Base-by-base conservation (phyloP, 345 rosid genomes). In the Populus tremula region DNA sequence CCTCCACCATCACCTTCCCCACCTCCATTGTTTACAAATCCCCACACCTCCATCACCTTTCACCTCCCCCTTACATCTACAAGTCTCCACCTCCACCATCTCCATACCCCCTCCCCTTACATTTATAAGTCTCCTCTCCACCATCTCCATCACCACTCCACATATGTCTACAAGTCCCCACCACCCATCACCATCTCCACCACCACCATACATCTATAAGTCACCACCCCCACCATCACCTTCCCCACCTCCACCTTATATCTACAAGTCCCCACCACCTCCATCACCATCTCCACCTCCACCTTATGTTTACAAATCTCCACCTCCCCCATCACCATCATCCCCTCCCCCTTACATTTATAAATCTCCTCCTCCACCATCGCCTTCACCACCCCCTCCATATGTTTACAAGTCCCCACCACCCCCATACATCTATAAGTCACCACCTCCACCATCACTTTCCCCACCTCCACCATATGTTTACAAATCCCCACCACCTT, bases 361-460 rank as follows among this genome's bases (percentile, higher is more conserved):
- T 27, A 27, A 27, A 1, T 27, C 27, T 27, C 47, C 81, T 39
- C 41, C 41, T 8, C 41, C 41, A 39, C 41, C 41, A 1, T 8
- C 10, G 1, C 41, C 41, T 39, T 39, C 41, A 1, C 81, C 77
- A 0, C 77, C 82, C 0, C 82, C 73, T 4, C 70, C 66, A 4
- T 70, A 80, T 54, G n/a, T 69, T 1, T 72, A 78, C 39, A 49
- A 43, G 4, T 78, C 81, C 1, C 78, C 78, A 3, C 80, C 75
- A 6, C 43, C 43, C 8, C 43, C 43, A 39, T 62, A 74, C 13
- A 4, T 29, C 20, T 45, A 74, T 5, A 49, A 21, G 27, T 74
- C 73, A 0, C 79, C 79, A 8, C 73, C 81, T 1, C 73, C 69
- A 0, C 73, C 77, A 10, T 71, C 76, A 16, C 81, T 72, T 0